A percentile compares a stretch with the other conserved stretches of the same genome.
Conservation (phyloP, 2,329 filamentous ascomycete genomes). For the Geosmithia flava region DNA sequence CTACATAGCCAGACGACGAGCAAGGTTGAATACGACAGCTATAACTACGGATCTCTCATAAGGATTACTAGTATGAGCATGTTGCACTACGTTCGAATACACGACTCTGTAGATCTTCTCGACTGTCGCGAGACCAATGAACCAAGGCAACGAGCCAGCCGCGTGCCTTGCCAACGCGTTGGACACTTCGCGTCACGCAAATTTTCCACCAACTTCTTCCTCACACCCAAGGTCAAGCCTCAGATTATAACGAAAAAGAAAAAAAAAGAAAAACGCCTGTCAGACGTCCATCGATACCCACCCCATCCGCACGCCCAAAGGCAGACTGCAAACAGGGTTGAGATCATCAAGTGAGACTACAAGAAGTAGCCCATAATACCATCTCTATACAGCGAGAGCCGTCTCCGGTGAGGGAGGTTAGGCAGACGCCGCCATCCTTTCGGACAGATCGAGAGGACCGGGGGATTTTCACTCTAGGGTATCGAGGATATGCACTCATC, state of each 20-base stretch:
- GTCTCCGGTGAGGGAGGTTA: conserved; percentile 7
- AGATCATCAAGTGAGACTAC: conserved; percentile 63
- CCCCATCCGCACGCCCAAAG: conserved; percentile 66
- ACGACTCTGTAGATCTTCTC: too few species aligned
- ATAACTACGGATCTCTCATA: too few species aligned
- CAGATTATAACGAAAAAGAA: conserved; percentile 41
- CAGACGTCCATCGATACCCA: conserved; percentile 84
- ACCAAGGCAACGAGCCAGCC: too few species aligned
- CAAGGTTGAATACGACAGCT: too few species aligned
- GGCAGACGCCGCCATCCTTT: conserved; percentile 41
- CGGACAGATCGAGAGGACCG: conserved; percentile 47
- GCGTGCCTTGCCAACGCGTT: too few species aligned
- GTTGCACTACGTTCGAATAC: too few species aligned
- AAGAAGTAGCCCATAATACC: conserved; percentile 22
- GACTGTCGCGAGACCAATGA: too few species aligned
- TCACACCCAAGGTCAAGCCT: conserved; percentile 32
- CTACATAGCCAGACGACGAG: too few species aligned
- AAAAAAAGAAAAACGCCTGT: conserved; percentile 48
- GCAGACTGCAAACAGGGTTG: conserved; percentile 58
- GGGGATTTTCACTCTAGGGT: conserved; percentile 72
- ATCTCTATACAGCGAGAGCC: conserved; percentile 58
- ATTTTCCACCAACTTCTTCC: conserved; percentile 28
- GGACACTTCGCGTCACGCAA: too few species aligned
- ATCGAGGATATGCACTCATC: conserved; percentile 81
- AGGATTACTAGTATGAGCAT: too few species aligned